These are phyloP conservation scores for Graphilbum sp. DNA, from an alignment of 2,329 filamentous ascomycete genomes.

Conservation along the genomic window DNA sequence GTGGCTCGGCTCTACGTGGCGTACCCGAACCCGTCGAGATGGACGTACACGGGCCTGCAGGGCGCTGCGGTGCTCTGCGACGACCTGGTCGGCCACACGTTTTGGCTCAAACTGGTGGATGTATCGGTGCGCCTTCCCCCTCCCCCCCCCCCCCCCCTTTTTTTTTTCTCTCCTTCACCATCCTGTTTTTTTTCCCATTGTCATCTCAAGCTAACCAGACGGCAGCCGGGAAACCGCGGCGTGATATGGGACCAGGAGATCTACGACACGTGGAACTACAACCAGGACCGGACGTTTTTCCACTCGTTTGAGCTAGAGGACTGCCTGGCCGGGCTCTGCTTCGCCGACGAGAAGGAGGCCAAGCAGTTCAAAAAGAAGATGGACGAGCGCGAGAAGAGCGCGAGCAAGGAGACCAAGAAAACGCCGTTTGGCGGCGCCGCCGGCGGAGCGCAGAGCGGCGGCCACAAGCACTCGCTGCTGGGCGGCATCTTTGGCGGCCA, in stretches of 20 bases:
- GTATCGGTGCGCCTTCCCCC: constrained; percentile 52
- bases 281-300: constrained; percentile 95
- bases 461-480: constrained; percentile 30
- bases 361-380: constrained; percentile 96
- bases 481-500: constrained; percentile 46
- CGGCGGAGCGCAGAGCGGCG: constrained; percentile 13
- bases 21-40: constrained; percentile 70
- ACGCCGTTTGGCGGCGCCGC: constrained; percentile 52
- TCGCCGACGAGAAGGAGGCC: constrained; percentile 93
- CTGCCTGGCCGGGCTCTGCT: constrained; percentile 78
- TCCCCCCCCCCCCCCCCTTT: constrained; percentile 2
- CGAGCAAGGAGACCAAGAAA: constrained; percentile 67
- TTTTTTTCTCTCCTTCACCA: not conserved
- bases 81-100: constrained; percentile 86
- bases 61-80: constrained; percentile 84
- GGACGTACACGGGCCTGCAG: constrained; percentile 88
- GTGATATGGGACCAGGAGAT: constrained; percentile 98
- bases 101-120: constrained; percentile 96
- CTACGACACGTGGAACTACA: constrained; percentile 87
- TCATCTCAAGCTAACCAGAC: too few species aligned
- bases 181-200: too few species aligned
- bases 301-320: constrained; percentile 94
- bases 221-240: constrained; percentile 57
- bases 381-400: constrained; percentile 88
- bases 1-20: constrained; percentile 89